Percentiles rank a stretch among this genome's conserved stretches.
These are phyloP conservation scores for Pythium pyrilobum DNA, from an alignment of 352 stramenopile genomes.

Conservation along the genomic window DNA sequence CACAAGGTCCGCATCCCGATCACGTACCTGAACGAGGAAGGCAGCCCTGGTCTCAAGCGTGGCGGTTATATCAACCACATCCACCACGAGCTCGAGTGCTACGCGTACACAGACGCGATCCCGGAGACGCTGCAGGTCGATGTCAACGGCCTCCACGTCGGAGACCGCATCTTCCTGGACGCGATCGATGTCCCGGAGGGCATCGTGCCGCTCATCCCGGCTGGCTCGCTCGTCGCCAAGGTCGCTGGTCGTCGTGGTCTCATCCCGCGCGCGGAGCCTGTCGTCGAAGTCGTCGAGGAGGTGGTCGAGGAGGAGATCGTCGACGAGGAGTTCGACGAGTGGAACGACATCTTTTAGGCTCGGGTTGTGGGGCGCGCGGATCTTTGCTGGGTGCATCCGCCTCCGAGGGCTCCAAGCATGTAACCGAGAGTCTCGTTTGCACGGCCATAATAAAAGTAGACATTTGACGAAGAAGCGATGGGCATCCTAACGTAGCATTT, in stretches of 20 bases:
- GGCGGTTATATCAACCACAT: slow-evolving; percentile 93
- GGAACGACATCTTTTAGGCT: slow-evolving; percentile 86
- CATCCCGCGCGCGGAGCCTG: slow-evolving; percentile 64
- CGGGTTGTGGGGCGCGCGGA: background rate
- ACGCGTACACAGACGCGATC: slow-evolving; percentile 69
- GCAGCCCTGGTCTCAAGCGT: slow-evolving; percentile 91
- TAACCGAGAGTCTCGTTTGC: background rate
- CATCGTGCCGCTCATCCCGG: slow-evolving; percentile 55
- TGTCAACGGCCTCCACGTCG: slow-evolving; percentile 84
- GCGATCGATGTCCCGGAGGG: slow-evolving; percentile 71
- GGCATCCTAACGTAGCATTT: too few species aligned
- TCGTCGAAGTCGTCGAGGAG: slow-evolving; percentile 57
- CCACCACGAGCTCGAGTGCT: slow-evolving; percentile 78
- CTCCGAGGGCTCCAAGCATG: too few species aligned
- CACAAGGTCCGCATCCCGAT: slow-evolving; percentile 91
- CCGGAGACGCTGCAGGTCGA: slow-evolving; percentile 75
- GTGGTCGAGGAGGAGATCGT: slow-evolving; percentile 62
- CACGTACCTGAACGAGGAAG: slow-evolving; percentile 91
- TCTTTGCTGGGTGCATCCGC: too few species aligned
- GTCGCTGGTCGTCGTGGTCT: slow-evolving; percentile 82
- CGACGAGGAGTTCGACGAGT: slow-evolving; percentile 82
- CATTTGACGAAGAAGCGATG: too few species aligned
- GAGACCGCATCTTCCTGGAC: slow-evolving; percentile 76
- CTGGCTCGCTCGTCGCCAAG: slow-evolving; percentile 74
- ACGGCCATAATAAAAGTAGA: slow-evolving; percentile 22